Evolutionary conservation across 2,329 filamentous ascomycete species (phyloP).

Genomic region (Cucurbitaria berberidis): DNA sequence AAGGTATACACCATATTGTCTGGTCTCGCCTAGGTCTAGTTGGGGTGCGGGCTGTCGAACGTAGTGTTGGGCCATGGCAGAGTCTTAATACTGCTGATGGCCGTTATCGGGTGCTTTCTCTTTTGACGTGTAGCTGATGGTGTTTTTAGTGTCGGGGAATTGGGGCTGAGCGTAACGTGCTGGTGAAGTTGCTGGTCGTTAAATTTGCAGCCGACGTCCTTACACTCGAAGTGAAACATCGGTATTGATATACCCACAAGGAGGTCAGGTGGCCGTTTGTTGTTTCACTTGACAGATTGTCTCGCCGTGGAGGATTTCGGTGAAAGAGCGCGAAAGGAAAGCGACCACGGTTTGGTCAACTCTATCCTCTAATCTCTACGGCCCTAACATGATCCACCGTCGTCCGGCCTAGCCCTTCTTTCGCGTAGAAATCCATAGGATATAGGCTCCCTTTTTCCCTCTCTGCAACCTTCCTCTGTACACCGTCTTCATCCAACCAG

Average conservation of each 20-base stretch:
- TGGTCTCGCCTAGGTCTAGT: background rate
- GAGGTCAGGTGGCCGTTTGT: background rate
- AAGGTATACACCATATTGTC: background rate
- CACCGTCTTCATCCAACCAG: slow-evolving; percentile 63
- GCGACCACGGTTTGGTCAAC: background rate
- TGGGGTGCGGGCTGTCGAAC: background rate
- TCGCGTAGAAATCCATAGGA: slow-evolving; percentile 98
- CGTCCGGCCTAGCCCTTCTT: slow-evolving; percentile 85
- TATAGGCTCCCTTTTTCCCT: slow-evolving; percentile 69
- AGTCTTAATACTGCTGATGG: background rate
- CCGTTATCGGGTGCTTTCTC: background rate
- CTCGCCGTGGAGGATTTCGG: background rate
- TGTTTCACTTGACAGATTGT: background rate
- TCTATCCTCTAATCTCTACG: slow-evolving; percentile 7
- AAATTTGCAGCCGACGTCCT: background rate
- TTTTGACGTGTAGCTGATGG: background rate
- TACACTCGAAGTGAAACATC: background rate
- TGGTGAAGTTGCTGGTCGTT: background rate
- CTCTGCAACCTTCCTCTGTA: slow-evolving; percentile 33
- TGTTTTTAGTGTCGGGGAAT: background rate
- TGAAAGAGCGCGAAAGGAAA: background rate
- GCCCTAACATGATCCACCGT: slow-evolving; percentile 50
- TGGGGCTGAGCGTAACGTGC: background rate
- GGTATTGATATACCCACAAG: background rate
- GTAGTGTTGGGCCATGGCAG: background rate